Conservation (phyloP, 352 stramenopile species). For the Saprolegnia parasitica region DNA sequence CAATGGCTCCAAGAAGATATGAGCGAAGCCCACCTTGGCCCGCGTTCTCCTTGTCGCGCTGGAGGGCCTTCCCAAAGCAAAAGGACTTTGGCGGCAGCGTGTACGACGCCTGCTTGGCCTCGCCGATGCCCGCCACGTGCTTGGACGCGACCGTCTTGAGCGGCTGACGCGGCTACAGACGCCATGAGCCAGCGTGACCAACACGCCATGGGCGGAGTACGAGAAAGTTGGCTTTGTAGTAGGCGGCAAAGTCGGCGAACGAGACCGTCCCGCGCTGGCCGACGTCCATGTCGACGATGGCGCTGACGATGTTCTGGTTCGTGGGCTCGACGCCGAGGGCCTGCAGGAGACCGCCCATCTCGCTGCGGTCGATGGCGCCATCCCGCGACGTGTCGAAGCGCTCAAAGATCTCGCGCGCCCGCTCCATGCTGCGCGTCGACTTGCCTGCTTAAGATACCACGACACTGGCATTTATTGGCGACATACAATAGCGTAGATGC, state of each 20-base stretch:
- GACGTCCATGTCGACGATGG: conserved; percentile 30
- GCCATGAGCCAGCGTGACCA: neutral
- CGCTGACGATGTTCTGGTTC: conserved; percentile 23
- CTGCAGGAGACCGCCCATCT: conserved; percentile 20
- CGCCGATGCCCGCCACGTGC: conserved; percentile 8
- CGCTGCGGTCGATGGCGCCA: conserved; percentile 26
- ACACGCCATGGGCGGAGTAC: neutral
- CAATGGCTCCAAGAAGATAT: neutral
- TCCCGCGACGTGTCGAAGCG: conserved; percentile 20
- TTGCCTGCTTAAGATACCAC: neutral
- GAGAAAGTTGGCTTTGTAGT: conserved; percentile 27
- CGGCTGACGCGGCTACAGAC: conserved; percentile 10
- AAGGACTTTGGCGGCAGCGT: conserved; percentile 21
- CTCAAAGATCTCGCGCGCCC: conserved; percentile 26
- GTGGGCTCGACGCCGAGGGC: conserved; percentile 23
- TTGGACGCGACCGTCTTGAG: conserved; percentile 10
- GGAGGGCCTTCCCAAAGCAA: conserved; percentile 27
- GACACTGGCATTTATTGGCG: neutral
- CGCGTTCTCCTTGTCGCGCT: conserved; percentile 28
- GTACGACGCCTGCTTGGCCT: conserved; percentile 22
- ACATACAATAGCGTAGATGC: neutral
- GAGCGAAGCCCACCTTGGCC: conserved; percentile 15
- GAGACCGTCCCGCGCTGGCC: conserved; percentile 30
- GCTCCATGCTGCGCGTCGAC: neutral
- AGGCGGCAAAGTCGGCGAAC: conserved; percentile 31